Conservation (phyloP, 768 basidiomycete genomes). For the Suillus weaverae region DNA sequence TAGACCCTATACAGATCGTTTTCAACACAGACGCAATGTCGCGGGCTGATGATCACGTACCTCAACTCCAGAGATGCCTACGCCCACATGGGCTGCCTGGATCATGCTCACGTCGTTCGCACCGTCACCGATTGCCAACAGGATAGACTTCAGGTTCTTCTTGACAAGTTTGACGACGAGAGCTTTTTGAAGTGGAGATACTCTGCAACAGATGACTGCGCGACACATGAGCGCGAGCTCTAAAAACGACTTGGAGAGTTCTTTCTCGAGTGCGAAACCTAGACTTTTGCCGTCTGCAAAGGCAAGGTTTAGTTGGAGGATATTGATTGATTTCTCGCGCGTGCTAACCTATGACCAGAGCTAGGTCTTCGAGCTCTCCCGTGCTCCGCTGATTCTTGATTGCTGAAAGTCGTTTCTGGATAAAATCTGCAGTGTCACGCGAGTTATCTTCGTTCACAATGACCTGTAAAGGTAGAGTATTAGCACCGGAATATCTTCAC, state of each 20-base stretch:
- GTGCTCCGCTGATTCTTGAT: slow-evolving; percentile 91
- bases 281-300: slow-evolving; percentile 89
- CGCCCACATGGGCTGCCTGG: slow-evolving; percentile 95
- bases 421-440: slow-evolving; percentile 79
- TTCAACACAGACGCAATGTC: neutral
- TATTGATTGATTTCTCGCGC: neutral
- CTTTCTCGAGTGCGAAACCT: slow-evolving; percentile 90
- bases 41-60: slow-evolving; percentile 38
- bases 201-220: slow-evolving; percentile 71
- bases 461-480: slow-evolving; percentile 51
- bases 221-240: slow-evolving; percentile 98
- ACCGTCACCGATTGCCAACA: slow-evolving; percentile 97
- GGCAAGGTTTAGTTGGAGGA: neutral
- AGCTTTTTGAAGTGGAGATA: slow-evolving; percentile 96
- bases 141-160: slow-evolving; percentile 88
- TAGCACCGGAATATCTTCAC: neutral
- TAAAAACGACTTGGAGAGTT: slow-evolving; percentile 83
- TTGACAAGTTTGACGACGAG: slow-evolving; percentile 98
- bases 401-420: slow-evolving; percentile 85
- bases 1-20: slow-evolving; percentile 59
- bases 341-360: slow-evolving; percentile 83
- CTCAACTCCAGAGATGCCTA: slow-evolving; percentile 97
- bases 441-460: slow-evolving; percentile 91
- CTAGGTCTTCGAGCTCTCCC: slow-evolving; percentile 93
- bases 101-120: slow-evolving; percentile 99